Conservation (phyloP, 257 asterid species). For the Misopates orontium region DNA sequence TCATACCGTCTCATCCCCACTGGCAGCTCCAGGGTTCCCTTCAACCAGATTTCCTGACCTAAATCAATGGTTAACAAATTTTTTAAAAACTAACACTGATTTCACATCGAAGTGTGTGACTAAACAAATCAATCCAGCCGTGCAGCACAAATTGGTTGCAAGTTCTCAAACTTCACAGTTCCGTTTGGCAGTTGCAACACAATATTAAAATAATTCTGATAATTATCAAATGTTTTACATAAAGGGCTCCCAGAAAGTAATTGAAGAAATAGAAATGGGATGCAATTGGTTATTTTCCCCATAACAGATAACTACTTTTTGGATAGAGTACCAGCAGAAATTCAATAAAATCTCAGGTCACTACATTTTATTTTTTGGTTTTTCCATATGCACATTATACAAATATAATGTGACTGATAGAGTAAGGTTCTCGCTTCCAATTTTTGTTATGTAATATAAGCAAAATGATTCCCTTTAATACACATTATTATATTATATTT, state of each 20-base stretch:
- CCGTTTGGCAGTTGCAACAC: constrained; percentile 11
- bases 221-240: constrained; percentile 7
- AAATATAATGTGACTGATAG: constrained; percentile 10
- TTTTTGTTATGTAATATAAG: constrained; percentile 11
- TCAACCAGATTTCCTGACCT: constrained; percentile 96
- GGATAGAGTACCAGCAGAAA: neutral
- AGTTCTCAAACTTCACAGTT: constrained; percentile 18
- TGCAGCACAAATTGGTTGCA: constrained; percentile 19
- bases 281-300: neutral
- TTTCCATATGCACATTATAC: neutral
- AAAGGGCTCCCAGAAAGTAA: constrained; percentile 15
- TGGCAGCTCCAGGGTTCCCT: constrained; percentile 82
- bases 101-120: constrained; percentile 23
- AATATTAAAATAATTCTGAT: constrained; percentile 10
- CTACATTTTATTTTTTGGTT: constrained; percentile 11
- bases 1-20: constrained; percentile 98
- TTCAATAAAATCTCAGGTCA: constrained; percentile 6
- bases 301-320: too few species aligned
- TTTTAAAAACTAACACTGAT: constrained; percentile 7
- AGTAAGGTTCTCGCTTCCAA: constrained; percentile 19
- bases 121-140: constrained; percentile 18
- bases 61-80: constrained; percentile 26
- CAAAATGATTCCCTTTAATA: constrained; percentile 9
- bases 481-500: constrained; percentile 12
- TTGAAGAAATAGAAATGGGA: neutral